Evolutionary conservation across 345 rosid species (phyloP).

Genomic region (Brassica carinata): DNA sequence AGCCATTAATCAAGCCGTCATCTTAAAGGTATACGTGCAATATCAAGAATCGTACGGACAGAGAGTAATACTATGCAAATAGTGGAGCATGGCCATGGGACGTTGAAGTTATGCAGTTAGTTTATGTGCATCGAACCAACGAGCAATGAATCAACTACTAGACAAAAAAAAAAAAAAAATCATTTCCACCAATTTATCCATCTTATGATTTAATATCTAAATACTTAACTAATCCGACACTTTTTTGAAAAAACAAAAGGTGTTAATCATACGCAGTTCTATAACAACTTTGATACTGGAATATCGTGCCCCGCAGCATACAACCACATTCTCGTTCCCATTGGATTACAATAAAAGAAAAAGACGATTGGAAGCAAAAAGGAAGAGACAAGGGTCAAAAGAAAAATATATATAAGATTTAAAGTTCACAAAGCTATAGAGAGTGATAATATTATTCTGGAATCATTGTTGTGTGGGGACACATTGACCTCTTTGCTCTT

Average conservation of each 20-base stretch:
- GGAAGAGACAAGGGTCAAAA: slow-evolving; percentile 45
- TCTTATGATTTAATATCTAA: neutral
- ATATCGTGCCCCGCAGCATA: slow-evolving; percentile 3
- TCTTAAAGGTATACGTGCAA: no score
- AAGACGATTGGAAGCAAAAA: slow-evolving; percentile 30
- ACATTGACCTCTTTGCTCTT: slow-evolving; percentile 42
- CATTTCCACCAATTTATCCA: neutral
- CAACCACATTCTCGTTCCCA: neutral
- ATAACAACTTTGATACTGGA: slow-evolving; percentile 7
- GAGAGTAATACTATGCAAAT: neutral
- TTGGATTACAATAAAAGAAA: slow-evolving; percentile 29
- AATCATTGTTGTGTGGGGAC: slow-evolving; percentile 73
- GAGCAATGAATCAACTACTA: neutral
- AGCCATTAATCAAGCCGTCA: neutral
- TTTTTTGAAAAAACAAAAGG: neutral
- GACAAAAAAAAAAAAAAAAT: neutral
- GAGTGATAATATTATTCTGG: slow-evolving; percentile 57
- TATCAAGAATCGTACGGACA: neutral
- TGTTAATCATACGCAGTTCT: neutral
- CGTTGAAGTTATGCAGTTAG: neutral
- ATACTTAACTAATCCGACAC: neutral
- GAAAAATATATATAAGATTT: slow-evolving; percentile 31
- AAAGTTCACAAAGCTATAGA: slow-evolving; percentile 36
- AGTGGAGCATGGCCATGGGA: neutral
- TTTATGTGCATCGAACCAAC: neutral